Percentiles rank a stretch among this genome's conserved stretches.
Conservation (phyloP, 352 stramenopile genomes). For the Peronospora farinosa region DNA sequence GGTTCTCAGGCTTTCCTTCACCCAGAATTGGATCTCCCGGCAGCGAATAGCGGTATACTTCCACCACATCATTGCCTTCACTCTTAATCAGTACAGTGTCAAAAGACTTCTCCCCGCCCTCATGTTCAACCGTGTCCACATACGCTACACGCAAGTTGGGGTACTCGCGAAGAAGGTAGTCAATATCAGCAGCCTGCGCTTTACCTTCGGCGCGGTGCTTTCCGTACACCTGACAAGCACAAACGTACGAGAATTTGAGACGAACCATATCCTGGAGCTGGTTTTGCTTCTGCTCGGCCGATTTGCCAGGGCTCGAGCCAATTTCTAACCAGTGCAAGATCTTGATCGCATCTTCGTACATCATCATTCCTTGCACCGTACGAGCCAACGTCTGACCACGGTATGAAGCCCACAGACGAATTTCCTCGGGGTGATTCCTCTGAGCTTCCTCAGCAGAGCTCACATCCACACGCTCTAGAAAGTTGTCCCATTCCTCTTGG, state of each 20-base stretch:
- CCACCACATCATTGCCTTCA: constrained; percentile 60
- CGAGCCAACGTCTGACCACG: constrained; percentile 71
- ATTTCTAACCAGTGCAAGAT: constrained; percentile 84
- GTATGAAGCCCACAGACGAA: constrained; percentile 78
- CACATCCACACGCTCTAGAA: constrained; percentile 75
- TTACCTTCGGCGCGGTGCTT: constrained; percentile 65
- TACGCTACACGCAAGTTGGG: constrained; percentile 83
- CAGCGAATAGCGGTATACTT: constrained; percentile 77
- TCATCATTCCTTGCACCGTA: constrained; percentile 82
- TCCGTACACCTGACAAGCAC: constrained; percentile 78
- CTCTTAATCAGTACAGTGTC: constrained; percentile 79
- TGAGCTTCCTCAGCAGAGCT: constrained; percentile 64
- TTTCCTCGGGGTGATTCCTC: constrained; percentile 62
- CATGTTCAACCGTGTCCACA: constrained; percentile 55
- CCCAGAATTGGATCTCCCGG: constrained; percentile 78
- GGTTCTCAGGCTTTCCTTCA: constrained; percentile 82
- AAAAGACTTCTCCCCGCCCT: constrained; percentile 40
- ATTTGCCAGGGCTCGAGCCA: constrained; percentile 56
- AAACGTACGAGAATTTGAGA: constrained; percentile 85
- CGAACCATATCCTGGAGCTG: constrained; percentile 82
- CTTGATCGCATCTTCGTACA: constrained; percentile 85
- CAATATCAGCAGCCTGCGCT: constrained; percentile 70
- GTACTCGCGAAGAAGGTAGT: constrained; percentile 74
- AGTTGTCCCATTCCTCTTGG: constrained; percentile 82
- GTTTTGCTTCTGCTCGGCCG: constrained; percentile 66